These are phyloP conservation scores for Bipolaris oryzae DNA, from an alignment of 2,329 filamentous ascomycete genomes.

Conservation along the genomic window DNA sequence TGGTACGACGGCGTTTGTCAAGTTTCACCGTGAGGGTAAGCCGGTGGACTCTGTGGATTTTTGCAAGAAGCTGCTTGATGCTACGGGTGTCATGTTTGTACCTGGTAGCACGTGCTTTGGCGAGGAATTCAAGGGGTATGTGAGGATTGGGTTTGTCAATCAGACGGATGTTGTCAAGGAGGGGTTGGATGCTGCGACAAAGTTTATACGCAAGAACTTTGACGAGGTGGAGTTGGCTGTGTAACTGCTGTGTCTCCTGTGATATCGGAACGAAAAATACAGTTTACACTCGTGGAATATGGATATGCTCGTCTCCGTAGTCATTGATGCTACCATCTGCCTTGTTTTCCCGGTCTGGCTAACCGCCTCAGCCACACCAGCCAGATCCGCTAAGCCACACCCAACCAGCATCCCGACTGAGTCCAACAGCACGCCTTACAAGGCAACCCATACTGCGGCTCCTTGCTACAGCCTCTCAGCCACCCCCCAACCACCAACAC, in stretches of 20 bases:
- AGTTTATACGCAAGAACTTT: conserved; percentile 63
- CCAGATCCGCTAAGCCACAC: background rate
- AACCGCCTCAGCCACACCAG: background rate
- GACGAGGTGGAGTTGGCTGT: conserved; percentile 55
- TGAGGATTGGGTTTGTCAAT: conserved; percentile 78
- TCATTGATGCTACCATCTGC: background rate
- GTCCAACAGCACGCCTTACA: background rate
- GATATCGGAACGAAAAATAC: too few relatives aligned
- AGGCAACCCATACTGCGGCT: background rate
- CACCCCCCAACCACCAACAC: background rate
- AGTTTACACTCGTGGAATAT: background rate
- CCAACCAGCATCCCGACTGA: background rate
- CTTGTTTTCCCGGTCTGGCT: background rate
- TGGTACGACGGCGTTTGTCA: conserved; percentile 80
- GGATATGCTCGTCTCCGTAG: too few relatives aligned
- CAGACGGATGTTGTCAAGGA: conserved; percentile 71
- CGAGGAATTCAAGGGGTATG: conserved; percentile 70
- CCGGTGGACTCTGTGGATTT: conserved; percentile 75
- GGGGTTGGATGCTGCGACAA: conserved; percentile 63
- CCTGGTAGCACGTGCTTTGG: conserved; percentile 79
- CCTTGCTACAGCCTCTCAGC: background rate
- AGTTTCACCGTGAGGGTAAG: conserved; percentile 66
- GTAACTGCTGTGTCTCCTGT: background rate
- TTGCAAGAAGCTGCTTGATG: conserved; percentile 69
- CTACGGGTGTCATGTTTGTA: conserved; percentile 74